Evolutionary conservation across 345 rosid genomes (phyloP), one percentile per base, ranked within the genome.

Genomic region (Tarenaya hassleriana): DNA sequence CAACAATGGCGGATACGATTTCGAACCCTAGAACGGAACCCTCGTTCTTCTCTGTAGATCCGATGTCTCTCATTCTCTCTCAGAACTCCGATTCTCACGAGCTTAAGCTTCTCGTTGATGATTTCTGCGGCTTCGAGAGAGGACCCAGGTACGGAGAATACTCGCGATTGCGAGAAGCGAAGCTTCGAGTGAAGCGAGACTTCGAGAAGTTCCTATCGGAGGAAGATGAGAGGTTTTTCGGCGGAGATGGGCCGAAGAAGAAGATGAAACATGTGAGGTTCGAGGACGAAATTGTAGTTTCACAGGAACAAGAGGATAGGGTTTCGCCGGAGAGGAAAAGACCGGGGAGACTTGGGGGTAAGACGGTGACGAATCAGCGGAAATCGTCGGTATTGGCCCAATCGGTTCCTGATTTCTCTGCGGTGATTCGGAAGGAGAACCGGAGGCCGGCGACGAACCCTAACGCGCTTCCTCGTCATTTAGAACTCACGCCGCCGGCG

Each of bases 131-230:
- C 64, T 62, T 84, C 80, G 92, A 80, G 68, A 77, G 98, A 71
- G 98, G 98, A 13, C 88, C 96, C 3, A 75, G 81, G 43, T 91
- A 91, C 56, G 21, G 63, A 12, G 92, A 79, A 10, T 91, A 91
- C 64, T 78, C 95, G 4, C 66, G 75, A 46, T 55, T 91, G 14
- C 59, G 98, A 20, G 98, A 91, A 53, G 73, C 79, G 0, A 82
- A 66, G 66, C 77, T 91, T 27, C 72, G 74, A 12, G 41, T 64
- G 66, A 84, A 61, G 70, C 74, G 44, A 47, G 67, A 62, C 59
- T 40, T 12, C 64, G 73, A 50, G 77, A 73, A 53, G 10, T 44
- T 68, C 46, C 55, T 68, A 0, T 37, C 42, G 41, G 67, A 68
- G 50, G 67, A 61, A 34, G 58, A 61, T 15, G 60, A 41, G 61